Conservation (phyloP, 352 stramenopile genomes). For the Phytopythium kandeliae region DNA sequence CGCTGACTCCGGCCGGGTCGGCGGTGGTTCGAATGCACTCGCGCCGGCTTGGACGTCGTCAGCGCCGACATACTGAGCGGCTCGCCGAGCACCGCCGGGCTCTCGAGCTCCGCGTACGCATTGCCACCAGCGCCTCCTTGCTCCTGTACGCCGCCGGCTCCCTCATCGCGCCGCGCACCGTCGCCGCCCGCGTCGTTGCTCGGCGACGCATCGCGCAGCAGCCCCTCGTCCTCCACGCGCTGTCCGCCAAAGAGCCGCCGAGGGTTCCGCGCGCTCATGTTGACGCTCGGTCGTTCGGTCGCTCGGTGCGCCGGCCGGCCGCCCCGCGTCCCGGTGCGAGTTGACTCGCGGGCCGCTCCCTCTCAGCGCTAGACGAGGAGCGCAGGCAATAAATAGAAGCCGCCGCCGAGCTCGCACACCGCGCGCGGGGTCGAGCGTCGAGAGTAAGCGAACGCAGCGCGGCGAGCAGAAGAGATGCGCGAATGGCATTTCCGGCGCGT, state of each 20-base stretch:
- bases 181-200: slow-evolving; percentile 19
- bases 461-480: not conserved
- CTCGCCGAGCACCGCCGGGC: slow-evolving; percentile 26
- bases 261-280: slow-evolving; percentile 15
- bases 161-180: not conserved
- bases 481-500: not conserved
- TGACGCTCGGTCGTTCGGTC: not conserved
- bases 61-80: slow-evolving; percentile 9
- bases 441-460: no score
- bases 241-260: slow-evolving; percentile 43
- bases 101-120: slow-evolving; percentile 29
- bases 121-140: slow-evolving; percentile 12
- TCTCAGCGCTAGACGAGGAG: no score
- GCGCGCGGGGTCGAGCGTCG: no score
- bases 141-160: not conserved
- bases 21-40: not conserved
- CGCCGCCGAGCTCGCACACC: no score
- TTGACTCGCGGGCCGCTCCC: no score
- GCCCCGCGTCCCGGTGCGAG: no score
- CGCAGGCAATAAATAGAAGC: not conserved
- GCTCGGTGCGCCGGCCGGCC: not conserved
- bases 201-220: slow-evolving; percentile 18
- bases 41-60: not conserved
- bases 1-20: slow-evolving; percentile 6
- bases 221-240: slow-evolving; percentile 46